Percentiles rank a stretch among this genome's conserved stretches.
Conservation (phyloP, 345 rosid genomes). For the Acer negundo region DNA sequence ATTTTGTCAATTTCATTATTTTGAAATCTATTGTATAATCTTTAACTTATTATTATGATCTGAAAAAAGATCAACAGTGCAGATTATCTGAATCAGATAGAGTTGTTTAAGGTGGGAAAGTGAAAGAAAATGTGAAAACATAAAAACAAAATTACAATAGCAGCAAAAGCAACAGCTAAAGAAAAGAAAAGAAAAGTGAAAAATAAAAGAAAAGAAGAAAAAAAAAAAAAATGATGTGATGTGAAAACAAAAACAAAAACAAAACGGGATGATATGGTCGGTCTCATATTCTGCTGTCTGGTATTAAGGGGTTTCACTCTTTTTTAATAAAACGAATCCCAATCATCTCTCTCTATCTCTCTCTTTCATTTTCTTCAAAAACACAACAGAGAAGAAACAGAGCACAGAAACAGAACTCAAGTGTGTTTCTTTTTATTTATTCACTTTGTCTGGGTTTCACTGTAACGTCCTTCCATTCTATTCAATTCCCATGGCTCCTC, state of each 20-base stretch:
- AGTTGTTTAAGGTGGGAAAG: neutral
- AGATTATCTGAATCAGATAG: too few relatives aligned
- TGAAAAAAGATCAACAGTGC: too few relatives aligned
- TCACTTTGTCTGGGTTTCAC: neutral
- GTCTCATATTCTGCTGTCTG: conserved; percentile 56
- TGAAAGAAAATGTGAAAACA: neutral
- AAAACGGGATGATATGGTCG: conserved; percentile 33
- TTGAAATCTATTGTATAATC: too few relatives aligned
- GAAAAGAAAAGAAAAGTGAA: neutral
- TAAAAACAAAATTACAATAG: neutral
- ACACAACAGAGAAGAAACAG: neutral
- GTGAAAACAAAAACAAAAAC: conserved; percentile 20
- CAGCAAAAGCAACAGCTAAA: conserved; percentile 14
- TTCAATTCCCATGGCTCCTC: neutral
- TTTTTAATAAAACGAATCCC: conserved; percentile 15
- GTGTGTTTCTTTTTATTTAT: neutral
- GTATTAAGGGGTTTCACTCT: conserved; percentile 41
- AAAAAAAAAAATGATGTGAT: conserved; percentile 10
- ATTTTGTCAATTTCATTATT: too few relatives aligned
- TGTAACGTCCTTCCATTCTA: neutral
- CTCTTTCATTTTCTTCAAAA: neutral
- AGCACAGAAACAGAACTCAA: neutral
- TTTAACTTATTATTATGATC: too few relatives aligned
- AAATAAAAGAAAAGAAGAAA: too few relatives aligned
- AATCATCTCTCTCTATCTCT: conserved; percentile 9